A percentile compares a stretch with the other conserved stretches of the same genome.
These are phyloP conservation scores for Furcasterigmium furcatum DNA, from an alignment of 2,329 filamentous ascomycete genomes.

Conservation along the genomic window DNA sequence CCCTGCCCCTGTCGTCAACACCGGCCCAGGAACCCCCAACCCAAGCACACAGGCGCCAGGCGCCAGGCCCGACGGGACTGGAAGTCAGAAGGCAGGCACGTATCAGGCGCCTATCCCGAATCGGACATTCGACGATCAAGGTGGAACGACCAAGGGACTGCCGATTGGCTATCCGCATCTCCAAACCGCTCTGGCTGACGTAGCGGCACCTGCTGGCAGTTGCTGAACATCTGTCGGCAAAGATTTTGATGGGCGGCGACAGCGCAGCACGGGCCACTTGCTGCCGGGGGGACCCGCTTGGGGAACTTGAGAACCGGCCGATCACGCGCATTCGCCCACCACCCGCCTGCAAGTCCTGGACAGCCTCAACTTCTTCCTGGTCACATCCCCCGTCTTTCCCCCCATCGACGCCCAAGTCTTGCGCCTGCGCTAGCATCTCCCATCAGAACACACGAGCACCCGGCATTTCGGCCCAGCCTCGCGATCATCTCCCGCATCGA, in stretches of 20 bases:
- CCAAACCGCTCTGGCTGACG: not conserved
- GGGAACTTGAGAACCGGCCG: not conserved
- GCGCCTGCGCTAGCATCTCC: not conserved
- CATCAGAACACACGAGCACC: not conserved
- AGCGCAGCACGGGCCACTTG: not conserved
- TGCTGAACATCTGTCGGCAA: not conserved
- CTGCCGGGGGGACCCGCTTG: not conserved
- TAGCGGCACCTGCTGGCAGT: not conserved
- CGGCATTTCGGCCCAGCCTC: no score
- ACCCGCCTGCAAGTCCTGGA: conserved; percentile 1
- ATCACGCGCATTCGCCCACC: conserved; percentile 5
- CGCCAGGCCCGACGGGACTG: no score
- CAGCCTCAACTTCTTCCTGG: conserved; percentile 4
- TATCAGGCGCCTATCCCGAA: conserved; percentile 9
- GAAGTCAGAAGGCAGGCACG: no score
- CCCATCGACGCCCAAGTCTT: not conserved
- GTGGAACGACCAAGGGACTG: not conserved
- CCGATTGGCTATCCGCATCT: no score
- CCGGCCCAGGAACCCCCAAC: no score
- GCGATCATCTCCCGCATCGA: no score
- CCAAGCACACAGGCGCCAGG: no score
- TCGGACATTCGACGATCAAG: conserved; percentile 9
- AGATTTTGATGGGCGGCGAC: not conserved
- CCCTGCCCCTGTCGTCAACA: no score
- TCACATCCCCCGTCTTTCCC: not conserved